Evolutionary conservation across 2,329 filamentous ascomycete species (phyloP).

Genomic region (Mycosphaerelloides madeirae): DNA sequence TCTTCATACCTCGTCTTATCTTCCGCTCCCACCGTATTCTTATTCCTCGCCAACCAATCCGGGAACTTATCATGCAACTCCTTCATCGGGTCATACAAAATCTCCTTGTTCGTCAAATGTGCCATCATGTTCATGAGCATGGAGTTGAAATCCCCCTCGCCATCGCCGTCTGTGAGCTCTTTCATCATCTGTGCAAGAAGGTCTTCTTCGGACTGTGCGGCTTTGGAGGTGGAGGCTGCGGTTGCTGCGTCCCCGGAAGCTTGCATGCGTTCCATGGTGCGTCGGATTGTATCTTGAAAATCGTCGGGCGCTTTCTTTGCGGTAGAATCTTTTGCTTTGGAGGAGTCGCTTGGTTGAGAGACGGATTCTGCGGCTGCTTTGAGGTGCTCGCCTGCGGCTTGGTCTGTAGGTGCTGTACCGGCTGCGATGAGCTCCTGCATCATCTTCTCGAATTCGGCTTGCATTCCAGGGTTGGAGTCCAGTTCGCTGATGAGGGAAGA

Average conservation of each 20-base stretch:
- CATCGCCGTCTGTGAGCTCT: constrained; percentile 65
- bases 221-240: constrained; percentile 53
- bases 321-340: constrained; percentile 17
- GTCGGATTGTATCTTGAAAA: constrained; percentile 89
- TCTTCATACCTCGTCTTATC: constrained; percentile 76
- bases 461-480: constrained; percentile 60
- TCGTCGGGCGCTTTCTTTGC: constrained; percentile 45
- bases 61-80: constrained; percentile 92
- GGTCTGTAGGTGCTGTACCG: constrained; percentile 36
- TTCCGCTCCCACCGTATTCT: constrained; percentile 57
- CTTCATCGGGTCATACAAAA: constrained; percentile 98
- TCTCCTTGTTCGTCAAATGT: constrained; percentile 96
- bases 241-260: constrained; percentile 79
- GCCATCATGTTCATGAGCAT: constrained; percentile 99
- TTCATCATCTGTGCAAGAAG: constrained; percentile 89
- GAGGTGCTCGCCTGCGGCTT: constrained; percentile 29
- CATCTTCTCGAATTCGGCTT: constrained; percentile 64
- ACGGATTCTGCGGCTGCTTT: constrained; percentile 31
- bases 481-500: constrained; percentile 71
- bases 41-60: constrained; percentile 78
- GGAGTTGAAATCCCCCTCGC: constrained; percentile 85
- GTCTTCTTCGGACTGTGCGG: constrained; percentile 60
- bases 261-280: constrained; percentile 95
- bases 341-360: constrained; percentile 15
- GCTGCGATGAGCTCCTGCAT: constrained; percentile 50